phyloP scores from a whole-genome alignment of 208 protist genomes.

The Giardia muris region DNA sequence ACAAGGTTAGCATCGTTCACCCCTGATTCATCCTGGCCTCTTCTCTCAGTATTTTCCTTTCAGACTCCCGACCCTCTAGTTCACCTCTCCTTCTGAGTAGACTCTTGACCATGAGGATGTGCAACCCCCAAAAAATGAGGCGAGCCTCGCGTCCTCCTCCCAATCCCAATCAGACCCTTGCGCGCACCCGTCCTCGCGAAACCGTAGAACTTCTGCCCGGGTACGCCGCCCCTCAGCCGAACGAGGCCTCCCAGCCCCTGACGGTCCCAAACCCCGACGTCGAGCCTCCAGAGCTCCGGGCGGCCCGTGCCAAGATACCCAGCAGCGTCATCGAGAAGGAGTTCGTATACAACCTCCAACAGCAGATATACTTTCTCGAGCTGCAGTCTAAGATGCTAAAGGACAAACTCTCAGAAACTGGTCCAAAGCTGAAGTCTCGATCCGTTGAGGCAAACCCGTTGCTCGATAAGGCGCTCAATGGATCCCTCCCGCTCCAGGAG shows the following conservation, averaged over 20 bases:
- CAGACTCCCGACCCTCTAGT: too few species aligned
- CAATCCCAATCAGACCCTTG: not conserved
- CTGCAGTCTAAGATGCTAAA: conserved; percentile 19
- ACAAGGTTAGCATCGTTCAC: too few species aligned
- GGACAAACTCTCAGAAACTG: conserved; percentile 30
- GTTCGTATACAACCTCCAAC: conserved; percentile 32
- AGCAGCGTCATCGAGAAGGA: conserved; percentile 24
- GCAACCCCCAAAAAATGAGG: not conserved
- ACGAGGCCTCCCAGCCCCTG: not conserved
- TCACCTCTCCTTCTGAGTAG: too few species aligned
- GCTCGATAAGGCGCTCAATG: conserved; percentile 16
- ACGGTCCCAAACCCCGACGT: not conserved
- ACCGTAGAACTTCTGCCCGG: not conserved
- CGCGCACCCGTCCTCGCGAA: not conserved
- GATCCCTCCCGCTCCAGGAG: conserved; percentile 40
- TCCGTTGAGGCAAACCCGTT: conserved; percentile 23
- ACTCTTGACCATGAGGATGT: too few species aligned
- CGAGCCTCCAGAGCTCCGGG: not conserved
- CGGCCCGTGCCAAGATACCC: not conserved
- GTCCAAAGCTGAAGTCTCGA: not conserved
- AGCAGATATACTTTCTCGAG: conserved; percentile 31
- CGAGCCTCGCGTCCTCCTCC: not conserved
- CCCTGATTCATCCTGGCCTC: too few species aligned
- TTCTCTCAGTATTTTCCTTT: too few species aligned
- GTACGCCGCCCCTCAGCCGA: not conserved